A percentile compares a stretch with the other conserved stretches of the same genome.
Conservation (phyloP, 805 yeast genomes). For the Wickerhamomyces chaumierensis region DNA sequence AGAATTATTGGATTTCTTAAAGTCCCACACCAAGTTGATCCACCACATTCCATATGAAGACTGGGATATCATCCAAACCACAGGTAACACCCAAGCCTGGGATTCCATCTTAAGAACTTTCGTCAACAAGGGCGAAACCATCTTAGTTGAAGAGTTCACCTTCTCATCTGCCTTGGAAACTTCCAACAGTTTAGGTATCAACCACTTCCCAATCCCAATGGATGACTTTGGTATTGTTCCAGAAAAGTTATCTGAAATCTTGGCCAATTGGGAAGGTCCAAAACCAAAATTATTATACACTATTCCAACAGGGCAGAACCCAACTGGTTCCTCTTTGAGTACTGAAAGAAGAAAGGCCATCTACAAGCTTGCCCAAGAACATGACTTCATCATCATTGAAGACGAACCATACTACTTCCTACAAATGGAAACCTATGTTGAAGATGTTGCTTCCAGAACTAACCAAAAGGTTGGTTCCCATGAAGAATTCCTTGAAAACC, state of each 20-base stretch:
- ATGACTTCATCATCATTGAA: slow-evolving; percentile 80
- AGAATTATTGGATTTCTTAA: slow-evolving; percentile 55
- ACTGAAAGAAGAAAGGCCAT: slow-evolving; percentile 66
- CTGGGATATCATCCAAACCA: slow-evolving; percentile 63
- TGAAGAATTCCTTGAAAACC: slow-evolving; percentile 34
- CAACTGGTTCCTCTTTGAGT: slow-evolving; percentile 83
- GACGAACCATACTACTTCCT: slow-evolving; percentile 97
- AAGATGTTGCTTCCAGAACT: slow-evolving; percentile 26
- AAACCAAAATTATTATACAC: slow-evolving; percentile 84
- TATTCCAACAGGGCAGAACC: slow-evolving; percentile 95
- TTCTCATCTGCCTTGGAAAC: slow-evolving; percentile 82
- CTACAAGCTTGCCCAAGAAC: slow-evolving; percentile 70
- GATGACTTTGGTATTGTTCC: slow-evolving; percentile 76
- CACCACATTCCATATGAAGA: slow-evolving; percentile 39
- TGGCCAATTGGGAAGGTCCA: slow-evolving; percentile 62
- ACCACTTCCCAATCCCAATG: slow-evolving; percentile 61
- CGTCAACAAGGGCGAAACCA: slow-evolving; percentile 67
- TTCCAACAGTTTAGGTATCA: slow-evolving; percentile 61
- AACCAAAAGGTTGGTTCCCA: slow-evolving; percentile 16
- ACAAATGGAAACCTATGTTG: slow-evolving; percentile 76
- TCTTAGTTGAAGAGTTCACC: slow-evolving; percentile 71
- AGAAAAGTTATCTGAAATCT: slow-evolving; percentile 45
- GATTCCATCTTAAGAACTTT: slow-evolving; percentile 75
- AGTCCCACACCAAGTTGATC: slow-evolving; percentile 57
- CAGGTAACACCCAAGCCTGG: slow-evolving; percentile 89